phyloP scores from a whole-genome alignment of 352 stramenopile species.

The Phytophthora constricta region DNA sequence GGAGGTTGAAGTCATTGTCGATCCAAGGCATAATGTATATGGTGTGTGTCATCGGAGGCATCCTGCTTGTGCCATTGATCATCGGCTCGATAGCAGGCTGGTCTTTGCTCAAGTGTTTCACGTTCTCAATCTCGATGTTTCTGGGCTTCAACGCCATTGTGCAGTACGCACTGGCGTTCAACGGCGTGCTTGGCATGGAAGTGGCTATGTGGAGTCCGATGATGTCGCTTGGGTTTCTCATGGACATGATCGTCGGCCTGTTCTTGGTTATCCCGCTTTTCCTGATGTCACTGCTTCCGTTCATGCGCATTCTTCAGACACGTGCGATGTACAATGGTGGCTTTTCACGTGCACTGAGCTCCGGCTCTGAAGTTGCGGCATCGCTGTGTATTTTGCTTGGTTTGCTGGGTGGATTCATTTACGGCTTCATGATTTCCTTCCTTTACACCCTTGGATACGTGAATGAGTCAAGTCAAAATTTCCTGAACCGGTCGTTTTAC shows the following conservation, averaged over 20 bases:
- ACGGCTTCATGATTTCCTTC: slow-evolving; percentile 79
- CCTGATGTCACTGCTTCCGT: slow-evolving; percentile 77
- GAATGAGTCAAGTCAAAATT: slow-evolving; percentile 73
- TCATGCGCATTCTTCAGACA: slow-evolving; percentile 88
- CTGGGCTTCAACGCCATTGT: slow-evolving; percentile 76
- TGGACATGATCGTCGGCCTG: slow-evolving; percentile 84
- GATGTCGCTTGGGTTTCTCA: slow-evolving; percentile 81
- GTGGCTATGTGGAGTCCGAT: slow-evolving; percentile 76
- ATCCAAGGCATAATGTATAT: slow-evolving; percentile 81
- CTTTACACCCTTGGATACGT: slow-evolving; percentile 75
- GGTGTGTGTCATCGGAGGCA: slow-evolving; percentile 64
- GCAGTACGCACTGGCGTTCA: slow-evolving; percentile 74
- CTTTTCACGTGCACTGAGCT: slow-evolving; percentile 80
- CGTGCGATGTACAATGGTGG: slow-evolving; percentile 90
- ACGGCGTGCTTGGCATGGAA: slow-evolving; percentile 67
- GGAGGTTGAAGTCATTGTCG: slow-evolving; percentile 62
- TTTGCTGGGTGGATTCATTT: slow-evolving; percentile 76
- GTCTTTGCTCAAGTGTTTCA: slow-evolving; percentile 70
- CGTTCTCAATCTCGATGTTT: slow-evolving; percentile 70
- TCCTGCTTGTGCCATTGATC: slow-evolving; percentile 60
- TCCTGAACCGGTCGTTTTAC: slow-evolving; percentile 82
- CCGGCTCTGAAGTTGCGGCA: slow-evolving; percentile 81
- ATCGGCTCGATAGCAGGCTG: slow-evolving; percentile 63
- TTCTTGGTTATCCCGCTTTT: slow-evolving; percentile 83
- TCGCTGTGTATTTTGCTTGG: slow-evolving; percentile 82